Evolutionary conservation across 352 stramenopile genomes (phyloP).

Genomic region (Pythium myriotylum): DNA sequence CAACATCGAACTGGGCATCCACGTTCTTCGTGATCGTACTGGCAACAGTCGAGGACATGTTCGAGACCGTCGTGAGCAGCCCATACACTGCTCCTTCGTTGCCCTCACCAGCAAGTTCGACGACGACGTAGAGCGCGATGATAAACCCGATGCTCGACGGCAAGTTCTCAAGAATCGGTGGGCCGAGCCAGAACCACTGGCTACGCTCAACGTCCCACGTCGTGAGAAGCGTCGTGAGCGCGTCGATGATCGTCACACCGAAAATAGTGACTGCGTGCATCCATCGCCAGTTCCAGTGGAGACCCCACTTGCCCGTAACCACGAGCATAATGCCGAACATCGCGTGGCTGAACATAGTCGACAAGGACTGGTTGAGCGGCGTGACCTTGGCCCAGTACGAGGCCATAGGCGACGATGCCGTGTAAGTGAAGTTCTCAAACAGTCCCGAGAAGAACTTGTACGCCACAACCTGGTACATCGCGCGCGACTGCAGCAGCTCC

Average conservation of each 20-base stretch:
- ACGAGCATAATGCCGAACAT: conserved; percentile 11
- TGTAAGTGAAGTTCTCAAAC: conserved; percentile 3
- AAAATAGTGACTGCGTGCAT: conserved; percentile 21
- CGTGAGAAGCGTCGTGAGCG: conserved; percentile 6
- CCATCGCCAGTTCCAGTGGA: conserved; percentile 32
- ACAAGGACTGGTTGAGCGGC: conserved; percentile 8
- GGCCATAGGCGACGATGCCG: background rate
- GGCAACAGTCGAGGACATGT: conserved; percentile 20
- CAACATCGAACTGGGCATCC: conserved; percentile 16
- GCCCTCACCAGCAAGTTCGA: conserved; percentile 30
- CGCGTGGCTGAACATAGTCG: conserved; percentile 10
- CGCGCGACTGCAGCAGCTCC: conserved; percentile 2
- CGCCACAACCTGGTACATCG: conserved; percentile 30
- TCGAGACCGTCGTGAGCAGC: conserved; percentile 27
- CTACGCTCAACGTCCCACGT: conserved; percentile 7
- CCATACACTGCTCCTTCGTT: conserved; percentile 25
- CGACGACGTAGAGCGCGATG: conserved; percentile 20
- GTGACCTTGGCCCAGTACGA: background rate
- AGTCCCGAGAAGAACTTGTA: conserved; percentile 29
- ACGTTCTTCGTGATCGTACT: conserved; percentile 24
- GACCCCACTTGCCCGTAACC: conserved; percentile 17
- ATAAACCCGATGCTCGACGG: conserved; percentile 27
- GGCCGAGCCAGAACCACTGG: conserved; percentile 20
- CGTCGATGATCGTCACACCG: conserved; percentile 17
- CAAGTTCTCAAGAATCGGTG: conserved; percentile 22